Evolutionary conservation across 345 rosid species (phyloP).

Genomic region (Trapa bicornis): DNA sequence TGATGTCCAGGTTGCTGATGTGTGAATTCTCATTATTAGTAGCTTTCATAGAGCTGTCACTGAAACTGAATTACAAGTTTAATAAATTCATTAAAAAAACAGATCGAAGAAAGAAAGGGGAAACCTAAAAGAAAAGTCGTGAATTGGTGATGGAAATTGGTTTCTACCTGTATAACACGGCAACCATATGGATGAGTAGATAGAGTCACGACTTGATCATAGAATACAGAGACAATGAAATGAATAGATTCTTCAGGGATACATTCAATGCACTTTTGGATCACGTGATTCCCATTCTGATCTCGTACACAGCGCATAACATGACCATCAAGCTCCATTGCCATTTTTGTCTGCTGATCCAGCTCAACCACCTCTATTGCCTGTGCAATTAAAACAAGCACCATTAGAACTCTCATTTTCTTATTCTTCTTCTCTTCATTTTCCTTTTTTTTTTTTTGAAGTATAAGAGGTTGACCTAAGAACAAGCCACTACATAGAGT

Average conservation of each 20-base stretch:
- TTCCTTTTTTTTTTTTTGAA: background rate
- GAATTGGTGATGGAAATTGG: background rate
- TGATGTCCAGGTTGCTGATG: too few relatives aligned
- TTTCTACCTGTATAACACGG: slow-evolving; percentile 80
- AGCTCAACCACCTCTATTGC: slow-evolving; percentile 86
- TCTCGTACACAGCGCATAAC: slow-evolving; percentile 92
- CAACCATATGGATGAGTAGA: slow-evolving; percentile 97
- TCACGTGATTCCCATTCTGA: slow-evolving; percentile 96
- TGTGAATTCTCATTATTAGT: too few relatives aligned
- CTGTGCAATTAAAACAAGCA: slow-evolving; percentile 22
- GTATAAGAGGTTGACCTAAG: background rate
- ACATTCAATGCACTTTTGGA: slow-evolving; percentile 95
- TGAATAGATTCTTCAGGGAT: slow-evolving; percentile 79
- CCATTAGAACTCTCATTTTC: background rate
- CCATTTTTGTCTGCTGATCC: slow-evolving; percentile 87
- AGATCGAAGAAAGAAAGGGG: too few relatives aligned
- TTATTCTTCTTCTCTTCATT: background rate
- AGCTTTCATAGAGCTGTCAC: too few relatives aligned
- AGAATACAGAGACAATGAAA: slow-evolving; percentile 70
- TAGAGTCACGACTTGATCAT: slow-evolving; percentile 74
- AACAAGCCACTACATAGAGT: background rate
- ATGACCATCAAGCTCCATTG: slow-evolving; percentile 81
- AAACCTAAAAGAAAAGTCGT: background rate
- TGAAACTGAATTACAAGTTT: too few relatives aligned
- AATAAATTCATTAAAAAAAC: too few relatives aligned